Evolutionary conservation across 257 asterid genomes (phyloP), one percentile per base, ranked within the genome.

Genomic region (Nicotiana undulata): DNA sequence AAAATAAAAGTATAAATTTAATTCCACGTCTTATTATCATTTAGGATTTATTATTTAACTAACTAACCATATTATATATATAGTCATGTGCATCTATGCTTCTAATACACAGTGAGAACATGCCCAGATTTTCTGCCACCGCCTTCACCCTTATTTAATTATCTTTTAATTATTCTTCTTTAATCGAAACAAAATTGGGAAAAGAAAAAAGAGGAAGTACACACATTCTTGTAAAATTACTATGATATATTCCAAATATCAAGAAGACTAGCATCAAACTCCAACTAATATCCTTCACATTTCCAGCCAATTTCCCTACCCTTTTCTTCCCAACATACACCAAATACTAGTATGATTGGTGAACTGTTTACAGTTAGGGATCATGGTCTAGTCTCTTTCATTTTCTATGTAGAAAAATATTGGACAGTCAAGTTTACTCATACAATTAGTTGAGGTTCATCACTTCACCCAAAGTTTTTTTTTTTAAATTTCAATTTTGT

Each of bases 41-140:
- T 26, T 26, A 26, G 1, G 1, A 4, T 29, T 29, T 29, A 40
- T 8, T 10, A 40, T 40, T 40, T 40, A 40, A 40, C 46, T 37
- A n/a, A 34, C 31, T 67, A 72, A 15, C 37, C 9, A 46, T 24
- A 44, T 13, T 20, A 68, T 44, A 70, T 13, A 46, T 46, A 29
- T 29, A 29, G 59, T 52, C 78, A 72, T 46, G 78, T 72, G 60
- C 59, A 44, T 40, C 37, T 44, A 70, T 22, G 13, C 24, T 46
- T 22, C 13, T 74, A 74, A 26, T 15, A 15, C 15, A 44, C 76
- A 40, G 44, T 24, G 76, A 56, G 82, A 83, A 86, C 82, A 86
- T 84, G 84, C 79, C 79, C 56, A 81, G 24, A 83, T 74, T 81
- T 85, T 83, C 26, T 77, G 81, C 81, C 83, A 79, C 80, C 59